Evolutionary conservation across 2,329 filamentous ascomycete genomes (phyloP).

Genomic region (Aureobasidium pullulans): DNA sequence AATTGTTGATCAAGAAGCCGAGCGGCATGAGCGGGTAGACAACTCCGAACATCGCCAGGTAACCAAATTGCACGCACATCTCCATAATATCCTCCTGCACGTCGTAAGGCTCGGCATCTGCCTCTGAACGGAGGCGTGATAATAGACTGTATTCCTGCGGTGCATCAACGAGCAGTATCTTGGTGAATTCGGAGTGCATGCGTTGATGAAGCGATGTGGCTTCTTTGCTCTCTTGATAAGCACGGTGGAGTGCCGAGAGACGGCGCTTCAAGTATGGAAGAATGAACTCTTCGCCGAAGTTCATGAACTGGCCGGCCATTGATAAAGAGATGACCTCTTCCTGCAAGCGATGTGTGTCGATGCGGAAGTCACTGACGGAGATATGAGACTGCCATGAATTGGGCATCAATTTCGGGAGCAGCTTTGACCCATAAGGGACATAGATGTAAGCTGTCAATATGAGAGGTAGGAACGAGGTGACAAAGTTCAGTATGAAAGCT

Average conservation of each 20-base stretch:
- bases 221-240: neutral
- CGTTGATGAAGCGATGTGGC: neutral
- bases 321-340: constrained; percentile 5
- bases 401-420: neutral
- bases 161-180: neutral
- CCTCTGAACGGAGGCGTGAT: neutral
- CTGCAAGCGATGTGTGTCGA: neutral
- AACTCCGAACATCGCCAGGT: neutral
- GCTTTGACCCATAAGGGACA: neutral
- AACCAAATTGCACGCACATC: neutral
- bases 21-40: constrained; percentile 4
- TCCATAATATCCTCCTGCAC: neutral
- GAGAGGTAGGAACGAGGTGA: neutral
- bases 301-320: neutral
- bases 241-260: neutral
- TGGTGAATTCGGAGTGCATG: constrained; percentile 2
- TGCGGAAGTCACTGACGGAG: neutral
- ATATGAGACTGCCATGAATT: neutral
- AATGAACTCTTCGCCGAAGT: constrained; percentile 2
- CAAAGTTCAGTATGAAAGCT: neutral
- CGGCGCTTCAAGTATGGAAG: neutral
- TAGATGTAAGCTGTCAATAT: neutral
- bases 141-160: neutral
- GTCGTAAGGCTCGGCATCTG: neutral
- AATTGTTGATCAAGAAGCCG: constrained; percentile 3